Percentiles rank a stretch among this genome's conserved stretches.
Evolutionary conservation across 2,329 filamentous ascomycete genomes (phyloP).

Genomic region (Arthrobotrys conoides): DNA sequence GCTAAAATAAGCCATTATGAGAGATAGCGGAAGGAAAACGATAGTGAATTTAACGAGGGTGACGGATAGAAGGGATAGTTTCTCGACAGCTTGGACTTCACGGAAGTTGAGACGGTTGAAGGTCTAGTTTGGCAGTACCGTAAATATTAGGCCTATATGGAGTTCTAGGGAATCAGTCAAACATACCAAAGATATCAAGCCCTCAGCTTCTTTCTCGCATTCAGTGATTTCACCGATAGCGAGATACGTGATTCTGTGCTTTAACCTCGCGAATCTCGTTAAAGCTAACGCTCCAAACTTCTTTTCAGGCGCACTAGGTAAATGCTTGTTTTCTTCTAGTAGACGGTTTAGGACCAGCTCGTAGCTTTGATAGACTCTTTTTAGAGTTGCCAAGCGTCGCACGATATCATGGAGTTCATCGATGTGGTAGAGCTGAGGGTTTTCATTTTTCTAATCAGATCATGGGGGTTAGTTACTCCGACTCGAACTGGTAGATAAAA

Average conservation of each 20-base stretch:
- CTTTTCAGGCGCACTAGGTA: slow-evolving; percentile 58
- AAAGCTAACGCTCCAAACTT: slow-evolving; percentile 68
- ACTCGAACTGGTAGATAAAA: neutral
- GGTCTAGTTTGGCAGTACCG: slow-evolving; percentile 64
- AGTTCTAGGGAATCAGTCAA: neutral
- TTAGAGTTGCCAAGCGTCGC: slow-evolving; percentile 74
- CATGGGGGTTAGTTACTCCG: neutral
- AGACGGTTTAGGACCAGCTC: slow-evolving; percentile 75
- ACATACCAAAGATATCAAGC: slow-evolving; percentile 68
- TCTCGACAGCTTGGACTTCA: slow-evolving; percentile 70
- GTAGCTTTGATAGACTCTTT: slow-evolving; percentile 75
- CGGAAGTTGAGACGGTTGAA: slow-evolving; percentile 72
- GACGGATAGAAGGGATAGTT: slow-evolving; percentile 70
- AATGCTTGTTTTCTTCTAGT: slow-evolving; percentile 70
- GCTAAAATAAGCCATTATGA: slow-evolving; percentile 71
- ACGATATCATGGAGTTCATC: slow-evolving; percentile 74
- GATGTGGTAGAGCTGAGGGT: slow-evolving; percentile 69
- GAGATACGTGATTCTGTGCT: slow-evolving; percentile 75
- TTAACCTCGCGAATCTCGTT: slow-evolving; percentile 73
- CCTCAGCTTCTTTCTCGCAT: slow-evolving; percentile 72
- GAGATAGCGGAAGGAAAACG: slow-evolving; percentile 70
- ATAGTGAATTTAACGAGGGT: slow-evolving; percentile 72
- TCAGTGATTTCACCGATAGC: slow-evolving; percentile 76
- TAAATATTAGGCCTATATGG: too few relatives aligned
- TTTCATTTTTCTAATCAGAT: slow-evolving; percentile 41